Evolutionary conservation across 192 early-diverging fungal genomes (phyloP).

Genomic region (Coemansia sp.): DNA sequence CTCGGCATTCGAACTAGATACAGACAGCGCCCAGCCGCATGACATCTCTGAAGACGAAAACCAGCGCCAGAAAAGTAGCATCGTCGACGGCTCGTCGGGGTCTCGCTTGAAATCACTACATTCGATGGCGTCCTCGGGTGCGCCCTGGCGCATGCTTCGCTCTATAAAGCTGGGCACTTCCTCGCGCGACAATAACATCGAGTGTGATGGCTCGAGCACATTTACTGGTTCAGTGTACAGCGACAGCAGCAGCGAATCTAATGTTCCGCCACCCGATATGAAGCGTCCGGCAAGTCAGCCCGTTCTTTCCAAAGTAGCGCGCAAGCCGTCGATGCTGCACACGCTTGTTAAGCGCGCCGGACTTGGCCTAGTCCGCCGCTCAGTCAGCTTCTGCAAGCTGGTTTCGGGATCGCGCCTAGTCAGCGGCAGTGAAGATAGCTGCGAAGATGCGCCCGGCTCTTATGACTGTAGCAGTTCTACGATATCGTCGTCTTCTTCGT

Average conservation of each 20-base stretch:
- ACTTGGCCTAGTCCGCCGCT: slow-evolving; percentile 44
- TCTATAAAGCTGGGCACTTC: slow-evolving; percentile 23
- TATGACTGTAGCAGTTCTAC: slow-evolving; percentile 8
- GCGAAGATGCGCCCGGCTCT: neutral
- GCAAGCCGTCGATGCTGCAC: slow-evolving; percentile 45
- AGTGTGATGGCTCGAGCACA: slow-evolving; percentile 30
- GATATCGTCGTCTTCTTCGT: slow-evolving; percentile 7
- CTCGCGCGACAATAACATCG: neutral
- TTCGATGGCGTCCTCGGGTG: slow-evolving; percentile 28
- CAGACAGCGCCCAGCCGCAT: neutral
- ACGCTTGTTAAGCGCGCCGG: slow-evolving; percentile 51
- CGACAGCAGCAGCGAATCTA: slow-evolving; percentile 21
- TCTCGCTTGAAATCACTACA: slow-evolving; percentile 24
- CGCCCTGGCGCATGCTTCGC: slow-evolving; percentile 41
- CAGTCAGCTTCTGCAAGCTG: slow-evolving; percentile 50
- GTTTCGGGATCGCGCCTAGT: slow-evolving; percentile 19
- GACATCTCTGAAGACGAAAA: too few relatives aligned
- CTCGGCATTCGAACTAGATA: neutral
- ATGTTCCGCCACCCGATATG: slow-evolving; percentile 11
- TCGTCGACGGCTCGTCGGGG: neutral
- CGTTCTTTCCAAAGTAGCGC: slow-evolving; percentile 8
- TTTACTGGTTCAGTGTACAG: slow-evolving; percentile 28
- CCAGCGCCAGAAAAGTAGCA: neutral
- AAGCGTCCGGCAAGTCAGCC: slow-evolving; percentile 14
- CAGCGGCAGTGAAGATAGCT: neutral